These are phyloP conservation scores for Bidens hawaiensis DNA, from an alignment of 140 eudicot species.

Conservation along the genomic window DNA sequence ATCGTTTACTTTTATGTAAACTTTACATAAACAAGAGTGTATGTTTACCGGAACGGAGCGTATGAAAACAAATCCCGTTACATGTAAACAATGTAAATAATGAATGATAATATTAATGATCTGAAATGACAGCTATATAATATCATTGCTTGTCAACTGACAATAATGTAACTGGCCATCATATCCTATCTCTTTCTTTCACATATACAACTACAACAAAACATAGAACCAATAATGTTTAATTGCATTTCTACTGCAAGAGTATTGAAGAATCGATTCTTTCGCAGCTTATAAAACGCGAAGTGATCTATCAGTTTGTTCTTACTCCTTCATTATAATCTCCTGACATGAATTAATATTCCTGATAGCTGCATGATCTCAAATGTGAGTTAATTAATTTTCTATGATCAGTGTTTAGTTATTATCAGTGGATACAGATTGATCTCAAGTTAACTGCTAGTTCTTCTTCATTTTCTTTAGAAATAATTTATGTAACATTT, in stretches of 20 bases:
- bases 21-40: no score
- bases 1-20: no score
- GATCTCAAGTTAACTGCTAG: background rate
- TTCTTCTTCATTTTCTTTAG: constrained; percentile 9
- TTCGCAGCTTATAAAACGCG: no score
- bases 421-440: background rate
- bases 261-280: no score
- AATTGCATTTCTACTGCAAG: no score
- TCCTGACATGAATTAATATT: background rate
- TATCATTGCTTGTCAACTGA: background rate
- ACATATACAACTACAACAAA: no score
- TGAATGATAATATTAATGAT: no score
- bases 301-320: no score
- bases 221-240: no score
- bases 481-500: constrained; percentile 4
- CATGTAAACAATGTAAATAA: background rate
- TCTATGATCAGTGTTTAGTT: background rate
- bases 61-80: no score
- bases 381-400: constrained; percentile 23
- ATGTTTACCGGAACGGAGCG: no score
- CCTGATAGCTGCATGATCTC: constrained; percentile 5
- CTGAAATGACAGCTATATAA: background rate
- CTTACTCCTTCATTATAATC: no score
- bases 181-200: background rate
- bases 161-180: background rate